A percentile compares a stretch with the other conserved stretches of the same genome.
Conservation (phyloP, 2,329 filamentous ascomycete species). For the Calycina herbarum region DNA sequence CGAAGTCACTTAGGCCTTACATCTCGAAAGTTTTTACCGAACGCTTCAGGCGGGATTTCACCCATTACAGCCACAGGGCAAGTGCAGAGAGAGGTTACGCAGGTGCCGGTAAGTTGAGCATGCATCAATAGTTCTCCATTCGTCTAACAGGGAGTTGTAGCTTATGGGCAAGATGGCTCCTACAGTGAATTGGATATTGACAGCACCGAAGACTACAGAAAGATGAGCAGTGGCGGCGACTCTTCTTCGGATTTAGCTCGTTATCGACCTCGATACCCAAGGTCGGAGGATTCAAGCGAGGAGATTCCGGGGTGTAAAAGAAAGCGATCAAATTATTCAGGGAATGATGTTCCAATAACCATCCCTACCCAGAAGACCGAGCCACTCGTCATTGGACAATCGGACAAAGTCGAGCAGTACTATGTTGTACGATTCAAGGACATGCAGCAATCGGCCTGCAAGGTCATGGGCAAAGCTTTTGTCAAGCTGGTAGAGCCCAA, state of each 20-base stretch:
- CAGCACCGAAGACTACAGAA: slow-evolving; percentile 19
- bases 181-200: slow-evolving; percentile 27
- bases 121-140: background rate
- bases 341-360: slow-evolving; percentile 24
- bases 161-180: slow-evolving; percentile 24
- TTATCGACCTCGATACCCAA: slow-evolving; percentile 20
- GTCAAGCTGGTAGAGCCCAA: slow-evolving; percentile 75
- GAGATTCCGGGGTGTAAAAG: slow-evolving; percentile 25
- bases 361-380: slow-evolving; percentile 30
- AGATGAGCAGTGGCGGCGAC: slow-evolving; percentile 21
- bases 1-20: slow-evolving; percentile 25
- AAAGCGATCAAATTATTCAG: slow-evolving; percentile 25
- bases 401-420: slow-evolving; percentile 56
- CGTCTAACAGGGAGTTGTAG: slow-evolving; percentile 12
- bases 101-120: background rate
- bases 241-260: slow-evolving; percentile 24
- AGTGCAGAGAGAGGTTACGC: slow-evolving; percentile 10
- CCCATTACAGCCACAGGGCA: slow-evolving; percentile 16
- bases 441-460: slow-evolving; percentile 70
- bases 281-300: slow-evolving; percentile 30
- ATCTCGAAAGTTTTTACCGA: slow-evolving; percentile 26
- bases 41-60: slow-evolving; percentile 22
- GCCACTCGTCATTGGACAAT: slow-evolving; percentile 53
- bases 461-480: slow-evolving; percentile 73
- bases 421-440: slow-evolving; percentile 63